Percentiles rank a stretch among this genome's conserved stretches.
These are phyloP conservation scores for Geotrichum armillariae DNA, from an alignment of 1,139 yeast species.

Conservation along the genomic window DNA sequence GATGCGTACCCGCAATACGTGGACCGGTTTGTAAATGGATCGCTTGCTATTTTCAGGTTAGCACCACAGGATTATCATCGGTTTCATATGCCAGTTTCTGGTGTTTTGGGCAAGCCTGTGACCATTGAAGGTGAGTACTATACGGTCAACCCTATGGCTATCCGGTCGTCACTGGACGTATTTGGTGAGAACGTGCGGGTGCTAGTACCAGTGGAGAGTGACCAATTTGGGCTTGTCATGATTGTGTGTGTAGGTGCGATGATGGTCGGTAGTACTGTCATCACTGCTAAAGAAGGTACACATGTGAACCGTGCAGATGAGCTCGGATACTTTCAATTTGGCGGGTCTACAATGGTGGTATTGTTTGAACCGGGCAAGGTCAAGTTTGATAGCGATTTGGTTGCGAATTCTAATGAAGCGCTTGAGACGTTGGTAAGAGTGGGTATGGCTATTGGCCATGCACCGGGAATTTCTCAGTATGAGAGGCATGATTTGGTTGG, in stretches of 20 bases:
- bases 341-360: conserved; percentile 83
- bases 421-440: conserved; percentile 84
- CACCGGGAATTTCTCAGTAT: conserved; percentile 32
- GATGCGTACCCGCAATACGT: conserved; percentile 55
- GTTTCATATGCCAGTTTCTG: conserved; percentile 86
- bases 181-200: conserved; percentile 89
- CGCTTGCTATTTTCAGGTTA: conserved; percentile 76
- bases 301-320: conserved; percentile 70
- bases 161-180: conserved; percentile 82
- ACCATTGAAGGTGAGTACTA: conserved; percentile 86
- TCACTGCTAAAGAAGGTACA: conserved; percentile 67
- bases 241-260: conserved; percentile 92
- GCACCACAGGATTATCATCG: conserved; percentile 98
- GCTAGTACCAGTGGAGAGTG: conserved; percentile 71
- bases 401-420: conserved; percentile 62
- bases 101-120: conserved; percentile 62
- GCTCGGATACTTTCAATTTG: conserved; percentile 91
- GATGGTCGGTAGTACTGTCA: conserved; percentile 94
- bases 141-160: conserved; percentile 97
- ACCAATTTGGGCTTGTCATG: conserved; percentile 71
- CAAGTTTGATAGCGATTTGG: conserved; percentile 71
- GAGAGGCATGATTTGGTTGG: conserved; percentile 27
- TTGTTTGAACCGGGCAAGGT: conserved; percentile 50
- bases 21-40: conserved; percentile 51
- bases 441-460: conserved; percentile 91